Conservation (phyloP, 106 monocot species). For the Dendrobium officinale region DNA sequence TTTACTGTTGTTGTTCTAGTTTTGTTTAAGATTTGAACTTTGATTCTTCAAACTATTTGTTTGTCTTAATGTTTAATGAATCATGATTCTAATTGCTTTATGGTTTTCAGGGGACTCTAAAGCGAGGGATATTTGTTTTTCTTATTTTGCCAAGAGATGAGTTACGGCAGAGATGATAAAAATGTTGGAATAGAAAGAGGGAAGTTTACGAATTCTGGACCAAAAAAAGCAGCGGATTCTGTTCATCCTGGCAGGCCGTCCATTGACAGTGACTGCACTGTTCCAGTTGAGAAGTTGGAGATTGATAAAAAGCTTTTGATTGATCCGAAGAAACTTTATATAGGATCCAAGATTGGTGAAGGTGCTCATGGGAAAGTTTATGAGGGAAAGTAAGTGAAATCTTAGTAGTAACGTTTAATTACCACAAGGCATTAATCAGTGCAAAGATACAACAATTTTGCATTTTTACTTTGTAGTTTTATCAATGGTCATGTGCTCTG, state of each 20-base stretch:
- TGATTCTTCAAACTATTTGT: background rate
- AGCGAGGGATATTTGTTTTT: background rate
- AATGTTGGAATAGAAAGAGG: slow-evolving; percentile 17
- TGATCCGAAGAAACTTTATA: slow-evolving; percentile 66
- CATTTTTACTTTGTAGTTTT: background rate
- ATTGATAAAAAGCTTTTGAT: slow-evolving; percentile 73
- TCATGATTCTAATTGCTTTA: background rate
- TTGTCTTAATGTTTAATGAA: background rate
- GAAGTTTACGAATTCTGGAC: slow-evolving; percentile 18
- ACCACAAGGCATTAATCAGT: background rate
- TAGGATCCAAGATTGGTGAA: slow-evolving; percentile 88
- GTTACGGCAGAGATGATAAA: slow-evolving; percentile 1
- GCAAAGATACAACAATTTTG: background rate
- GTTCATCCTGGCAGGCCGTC: slow-evolving; percentile 30
- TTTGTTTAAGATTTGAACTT: background rate
- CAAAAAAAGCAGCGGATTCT: slow-evolving; percentile 29
- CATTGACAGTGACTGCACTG: slow-evolving; percentile 12
- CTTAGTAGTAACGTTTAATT: background rate
- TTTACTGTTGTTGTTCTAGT: background rate
- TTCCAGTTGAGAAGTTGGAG: slow-evolving; percentile 17
- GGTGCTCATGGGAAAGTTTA: slow-evolving; percentile 97
- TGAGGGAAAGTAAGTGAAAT: slow-evolving; percentile 76
- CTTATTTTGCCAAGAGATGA: background rate
- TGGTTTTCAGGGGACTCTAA: background rate
- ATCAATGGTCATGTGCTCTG: background rate